phyloP scores from a whole-genome alignment of 2,329 filamentous ascomycete genomes.

The Colletotrichum shisoi region DNA sequence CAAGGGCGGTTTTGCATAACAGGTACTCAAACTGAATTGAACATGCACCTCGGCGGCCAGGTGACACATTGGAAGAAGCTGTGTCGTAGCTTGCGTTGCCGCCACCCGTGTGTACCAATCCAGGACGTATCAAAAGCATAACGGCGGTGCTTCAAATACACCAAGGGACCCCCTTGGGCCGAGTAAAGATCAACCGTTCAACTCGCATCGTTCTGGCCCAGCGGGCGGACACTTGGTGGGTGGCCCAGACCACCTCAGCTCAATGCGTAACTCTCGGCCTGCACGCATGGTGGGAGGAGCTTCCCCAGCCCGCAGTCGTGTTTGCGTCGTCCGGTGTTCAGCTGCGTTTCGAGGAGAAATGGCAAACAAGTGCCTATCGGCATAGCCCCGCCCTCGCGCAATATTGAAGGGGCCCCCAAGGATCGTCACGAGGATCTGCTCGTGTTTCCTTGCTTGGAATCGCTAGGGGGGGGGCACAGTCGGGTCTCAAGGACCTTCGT shows the following conservation, averaged over 20 bases:
- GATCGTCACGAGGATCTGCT: neutral
- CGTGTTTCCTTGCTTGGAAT: neutral
- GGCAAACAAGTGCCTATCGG: neutral
- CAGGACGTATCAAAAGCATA: constrained; percentile 3
- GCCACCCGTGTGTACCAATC: neutral
- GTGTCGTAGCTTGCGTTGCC: constrained; percentile 1
- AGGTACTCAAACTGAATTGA: neutral
- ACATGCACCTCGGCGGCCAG: constrained; percentile 8
- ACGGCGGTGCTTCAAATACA: constrained; percentile 14
- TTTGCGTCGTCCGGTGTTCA: constrained; percentile 2
- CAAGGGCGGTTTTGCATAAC: neutral
- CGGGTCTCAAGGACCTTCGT: neutral
- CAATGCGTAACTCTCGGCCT: constrained; percentile 1
- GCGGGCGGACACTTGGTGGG: neutral
- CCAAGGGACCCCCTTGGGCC: constrained; percentile 14
- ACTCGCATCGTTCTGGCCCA: neutral
- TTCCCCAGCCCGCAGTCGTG: neutral
- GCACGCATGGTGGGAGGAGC: neutral
- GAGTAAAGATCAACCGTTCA: neutral
- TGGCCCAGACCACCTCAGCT: neutral
- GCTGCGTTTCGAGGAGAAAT: constrained; percentile 7
- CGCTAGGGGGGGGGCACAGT: neutral
- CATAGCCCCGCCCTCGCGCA: neutral
- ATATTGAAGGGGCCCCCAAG: neutral
- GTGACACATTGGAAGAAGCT: neutral